Evolutionary conservation across 1,284 basidiomycete genomes (phyloP), one percentile per base, ranked within the genome.

Genomic region (Ganoderma resinaceum): DNA sequence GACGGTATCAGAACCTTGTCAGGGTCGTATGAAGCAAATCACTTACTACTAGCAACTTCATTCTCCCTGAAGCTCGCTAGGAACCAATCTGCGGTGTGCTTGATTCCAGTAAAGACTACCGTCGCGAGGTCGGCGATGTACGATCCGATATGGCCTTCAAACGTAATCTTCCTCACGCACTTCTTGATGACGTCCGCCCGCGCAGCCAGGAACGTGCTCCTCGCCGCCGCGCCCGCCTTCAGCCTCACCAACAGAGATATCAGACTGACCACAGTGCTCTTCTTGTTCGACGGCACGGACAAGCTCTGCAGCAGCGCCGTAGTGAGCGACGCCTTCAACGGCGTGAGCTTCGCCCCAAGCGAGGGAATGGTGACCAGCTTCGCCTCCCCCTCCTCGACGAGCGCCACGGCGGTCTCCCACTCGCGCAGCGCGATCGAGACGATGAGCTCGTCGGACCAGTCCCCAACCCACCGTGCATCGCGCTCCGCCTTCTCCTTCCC

Each of bases 81-180:
- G 80, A 96, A 99, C 98, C 97, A 99, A 80, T 99, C 97, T 52
- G 94, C 94, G 1, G 97, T 98, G 78, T 99, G 95, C 78, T 96
- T 96, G 80, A 97, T 92, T 8, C 93, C 89, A 0, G 94, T 96
- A 75, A 97, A 97, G 69, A 92, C 87, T 0, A 97, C 92, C 64
- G 95, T 85, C 0, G 93, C 89, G 52, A 97, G 83, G 76, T 96
- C 93, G 20, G 90, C 90, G 61, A 97, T 85, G 73, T 94, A 97
- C 62, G 91, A 84, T 7, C 87, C 87, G n/a, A 95, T 87, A 75
- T 97, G 92, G 1, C 97, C 97, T 76, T 98, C 96, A 74, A 97
- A 97, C 65, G 89, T 88, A 77, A 99, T 98, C 76, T 91, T 91
- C 55, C 97, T 85, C 16, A 95, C 89, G 49, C 95, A 87, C 59